Conservation (phyloP, 305 asterid genomes). For the Solanum hybrid region DNA sequence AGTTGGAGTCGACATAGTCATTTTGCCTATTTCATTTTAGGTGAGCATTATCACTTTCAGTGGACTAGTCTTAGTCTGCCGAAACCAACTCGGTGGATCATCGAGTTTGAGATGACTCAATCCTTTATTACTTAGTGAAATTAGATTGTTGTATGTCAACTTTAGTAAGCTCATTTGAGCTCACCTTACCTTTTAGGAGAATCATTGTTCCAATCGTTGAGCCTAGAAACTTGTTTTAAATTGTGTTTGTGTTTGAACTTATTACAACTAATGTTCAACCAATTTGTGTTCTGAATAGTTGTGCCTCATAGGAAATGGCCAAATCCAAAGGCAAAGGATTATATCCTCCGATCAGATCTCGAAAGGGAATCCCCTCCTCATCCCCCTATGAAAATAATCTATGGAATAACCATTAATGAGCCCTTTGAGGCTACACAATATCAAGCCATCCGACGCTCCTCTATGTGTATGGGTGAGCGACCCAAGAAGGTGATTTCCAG, state of each 20-base stretch:
- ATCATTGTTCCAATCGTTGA: neutral
- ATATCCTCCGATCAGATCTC: no score
- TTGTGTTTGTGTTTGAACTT: neutral
- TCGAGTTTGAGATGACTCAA: neutral
- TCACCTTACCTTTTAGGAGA: neutral
- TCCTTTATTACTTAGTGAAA: neutral
- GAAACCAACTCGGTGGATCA: neutral
- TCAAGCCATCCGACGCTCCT: neutral
- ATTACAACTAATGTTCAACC: neutral
- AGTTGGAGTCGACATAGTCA: no score
- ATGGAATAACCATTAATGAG: neutral
- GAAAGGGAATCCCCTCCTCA: neutral
- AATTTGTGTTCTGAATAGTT: neutral
- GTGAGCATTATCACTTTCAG: no score
- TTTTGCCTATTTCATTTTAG: no score
- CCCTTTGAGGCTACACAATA: neutral
- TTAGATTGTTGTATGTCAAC: neutral
- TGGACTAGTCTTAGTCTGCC: neutral
- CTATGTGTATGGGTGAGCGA: no score
- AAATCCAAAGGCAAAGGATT: no score
- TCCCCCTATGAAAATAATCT: neutral
- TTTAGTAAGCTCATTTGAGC: neutral
- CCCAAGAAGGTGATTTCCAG: no score
- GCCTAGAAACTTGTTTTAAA: neutral
- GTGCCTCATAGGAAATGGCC: neutral